These are phyloP conservation scores for Pseudogymnoascus sp. DNA, from an alignment of 2,329 filamentous ascomycete genomes.

Conservation along the genomic window DNA sequence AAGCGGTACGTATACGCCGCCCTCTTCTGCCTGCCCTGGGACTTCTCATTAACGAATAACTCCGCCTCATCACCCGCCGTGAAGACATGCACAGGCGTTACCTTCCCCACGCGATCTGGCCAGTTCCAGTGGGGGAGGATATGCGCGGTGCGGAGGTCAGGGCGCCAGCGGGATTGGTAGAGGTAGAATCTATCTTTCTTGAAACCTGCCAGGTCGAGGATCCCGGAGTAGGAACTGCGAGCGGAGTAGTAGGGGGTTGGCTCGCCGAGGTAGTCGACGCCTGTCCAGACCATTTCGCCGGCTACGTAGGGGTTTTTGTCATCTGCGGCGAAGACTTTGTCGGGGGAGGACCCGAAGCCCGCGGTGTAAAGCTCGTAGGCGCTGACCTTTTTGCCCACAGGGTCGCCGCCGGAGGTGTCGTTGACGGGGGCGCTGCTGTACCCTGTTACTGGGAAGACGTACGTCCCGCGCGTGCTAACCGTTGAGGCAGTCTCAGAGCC, in stretches of 20 bases:
- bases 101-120: constrained; percentile 38
- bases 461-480: constrained; percentile 44
- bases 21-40: constrained; percentile 35
- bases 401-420: constrained; percentile 35
- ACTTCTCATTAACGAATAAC: constrained; percentile 45
- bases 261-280: constrained; percentile 45
- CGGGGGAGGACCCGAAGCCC: constrained; percentile 41
- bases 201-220: constrained; percentile 36
- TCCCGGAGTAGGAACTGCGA: constrained; percentile 48
- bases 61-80: constrained; percentile 46
- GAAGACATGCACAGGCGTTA: constrained; percentile 49
- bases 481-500: constrained; percentile 38
- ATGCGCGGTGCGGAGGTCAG: constrained; percentile 41
- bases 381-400: constrained; percentile 33
- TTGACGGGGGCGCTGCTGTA: constrained; percentile 33
- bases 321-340: constrained; percentile 46
- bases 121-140: constrained; percentile 53
- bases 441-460: constrained; percentile 43
- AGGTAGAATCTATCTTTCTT: constrained; percentile 45
- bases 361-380: constrained; percentile 46
- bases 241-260: constrained; percentile 39
- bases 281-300: constrained; percentile 48
- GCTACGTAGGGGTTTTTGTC: constrained; percentile 43
- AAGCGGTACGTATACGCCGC: constrained; percentile 38
- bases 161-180: constrained; percentile 48